Evolutionary conservation across 225 moss, liverwort and hornwort genomes (phyloP).

Genomic region (Polytrichum formosum): DNA sequence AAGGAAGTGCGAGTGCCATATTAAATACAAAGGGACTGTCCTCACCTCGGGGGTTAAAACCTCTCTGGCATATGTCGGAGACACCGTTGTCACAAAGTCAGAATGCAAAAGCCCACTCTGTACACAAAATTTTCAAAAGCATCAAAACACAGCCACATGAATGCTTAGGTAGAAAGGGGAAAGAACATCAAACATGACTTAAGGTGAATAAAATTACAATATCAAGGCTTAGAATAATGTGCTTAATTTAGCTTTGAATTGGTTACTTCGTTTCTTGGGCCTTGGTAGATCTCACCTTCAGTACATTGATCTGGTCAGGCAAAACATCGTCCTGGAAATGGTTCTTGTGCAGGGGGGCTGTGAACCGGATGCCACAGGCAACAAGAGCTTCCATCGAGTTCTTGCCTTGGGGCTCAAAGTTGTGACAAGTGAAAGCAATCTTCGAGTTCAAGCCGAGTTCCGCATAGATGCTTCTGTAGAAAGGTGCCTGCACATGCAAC

Average conservation of each 20-base stretch:
- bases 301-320: slow-evolving; percentile 58
- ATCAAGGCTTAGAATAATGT: neutral
- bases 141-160: too few relatives aligned
- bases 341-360: slow-evolving; percentile 48
- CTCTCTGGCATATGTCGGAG: slow-evolving; percentile 62
- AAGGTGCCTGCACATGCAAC: slow-evolving; percentile 57
- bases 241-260: too few relatives aligned
- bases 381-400: slow-evolving; percentile 47
- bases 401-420: slow-evolving; percentile 89
- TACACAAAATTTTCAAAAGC: neutral
- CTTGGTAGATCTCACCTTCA: slow-evolving; percentile 52
- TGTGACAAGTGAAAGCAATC: slow-evolving; percentile 89
- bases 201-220: neutral
- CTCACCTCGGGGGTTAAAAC: slow-evolving; percentile 42
- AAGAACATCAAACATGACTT: neutral
- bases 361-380: slow-evolving; percentile 65
- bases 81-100: slow-evolving; percentile 51
- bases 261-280: neutral
- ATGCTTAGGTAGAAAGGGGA: too few relatives aligned
- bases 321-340: slow-evolving; percentile 73
- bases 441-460: slow-evolving; percentile 56
- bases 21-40: too few relatives aligned
- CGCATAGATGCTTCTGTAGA: slow-evolving; percentile 71
- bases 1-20: too few relatives aligned
- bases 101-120: slow-evolving; percentile 56